Evolutionary conservation across 1,284 basidiomycete genomes (phyloP), one percentile per base, ranked within the genome.

Genomic region (Fistulinella cinereoalba): DNA sequence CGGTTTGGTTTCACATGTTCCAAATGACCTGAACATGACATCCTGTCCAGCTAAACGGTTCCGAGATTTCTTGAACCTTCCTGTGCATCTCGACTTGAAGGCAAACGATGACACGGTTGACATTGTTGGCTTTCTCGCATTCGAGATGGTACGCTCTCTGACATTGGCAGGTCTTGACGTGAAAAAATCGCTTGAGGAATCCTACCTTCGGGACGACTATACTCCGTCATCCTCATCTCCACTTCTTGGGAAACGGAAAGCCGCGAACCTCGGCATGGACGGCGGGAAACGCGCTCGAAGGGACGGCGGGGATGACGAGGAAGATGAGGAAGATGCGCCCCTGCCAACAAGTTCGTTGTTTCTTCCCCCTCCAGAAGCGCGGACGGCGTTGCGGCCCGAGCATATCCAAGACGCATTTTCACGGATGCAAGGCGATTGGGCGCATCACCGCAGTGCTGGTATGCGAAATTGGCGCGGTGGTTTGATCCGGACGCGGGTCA

Each of bases 21-120:
- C 21, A 11, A 3, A 29, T 44, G n/a, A 45, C 1, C 6, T 7
- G 19, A 2, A 22, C 11, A 22, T 12, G 33, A n/a, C n/a, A n/a
- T 23, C 27, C 18, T 9, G 29, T 38, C 21, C 61, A 93, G 92
- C 85, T 10, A 97, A 97, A 66, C 89, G 92, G 2, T 99, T 98
- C 70, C 81, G 92, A 33, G 96, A 98, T 58, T 98, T 97, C 62
- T 80, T 99, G 56, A 93, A 94, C 64, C 81, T 97, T n/a, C 84
- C 89, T 6, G 66, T 85, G 0, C 87, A 93, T 53, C 80, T 98
- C 44, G 95, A 98, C 63, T 79, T 95, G 51, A 88, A 90, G 67
- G 85, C 91, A 6, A 92, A 91, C 67, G 96, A 98, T 66, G 96
- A 98, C 65, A 96, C 95, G 4, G 78, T 97, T 57, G 95, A 98